Evolutionary conservation across 352 stramenopile genomes (phyloP).

Genomic region (Thraustochytrium striatum): DNA sequence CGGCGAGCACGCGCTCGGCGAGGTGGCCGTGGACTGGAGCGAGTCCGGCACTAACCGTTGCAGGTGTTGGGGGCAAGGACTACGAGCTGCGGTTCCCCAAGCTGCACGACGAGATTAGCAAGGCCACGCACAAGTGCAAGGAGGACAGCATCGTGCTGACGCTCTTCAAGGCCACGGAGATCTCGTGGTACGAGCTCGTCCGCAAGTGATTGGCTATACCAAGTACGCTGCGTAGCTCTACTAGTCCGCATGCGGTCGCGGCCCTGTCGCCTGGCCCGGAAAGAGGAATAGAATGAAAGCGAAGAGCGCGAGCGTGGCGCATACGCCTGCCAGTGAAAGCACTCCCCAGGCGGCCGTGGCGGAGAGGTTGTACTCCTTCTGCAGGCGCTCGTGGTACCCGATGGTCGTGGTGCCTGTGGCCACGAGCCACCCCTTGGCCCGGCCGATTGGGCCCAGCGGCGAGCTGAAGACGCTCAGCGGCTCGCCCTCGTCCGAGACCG

Average conservation of each 20-base stretch:
- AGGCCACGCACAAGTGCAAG: slow-evolving; percentile 27
- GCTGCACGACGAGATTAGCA: slow-evolving; percentile 47
- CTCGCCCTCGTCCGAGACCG: not conserved
- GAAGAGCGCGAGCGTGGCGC: not conserved
- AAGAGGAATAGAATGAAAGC: not conserved
- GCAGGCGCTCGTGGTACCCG: not conserved
- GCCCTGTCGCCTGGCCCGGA: not conserved
- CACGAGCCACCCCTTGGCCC: not conserved
- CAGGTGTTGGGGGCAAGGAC: slow-evolving; percentile 5
- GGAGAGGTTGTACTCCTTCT: not conserved
- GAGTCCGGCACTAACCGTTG: no score
- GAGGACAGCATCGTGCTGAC: slow-evolving; percentile 36
- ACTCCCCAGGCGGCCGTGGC: not conserved
- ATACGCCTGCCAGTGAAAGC: not conserved
- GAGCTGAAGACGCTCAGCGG: not conserved
- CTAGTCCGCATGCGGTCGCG: not conserved
- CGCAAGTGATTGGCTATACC: no score
- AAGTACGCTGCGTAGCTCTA: no score
- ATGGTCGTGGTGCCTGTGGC: not conserved
- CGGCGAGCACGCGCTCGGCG: not conserved
- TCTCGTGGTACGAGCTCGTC: slow-evolving; percentile 41
- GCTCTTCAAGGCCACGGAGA: slow-evolving; percentile 19
- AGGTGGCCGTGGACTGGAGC: slow-evolving; percentile 40
- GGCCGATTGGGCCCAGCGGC: slow-evolving; percentile 19
- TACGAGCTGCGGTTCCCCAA: slow-evolving; percentile 12